Conservation (phyloP, 1,284 basidiomycete species). For the Peniophora sp. region DNA sequence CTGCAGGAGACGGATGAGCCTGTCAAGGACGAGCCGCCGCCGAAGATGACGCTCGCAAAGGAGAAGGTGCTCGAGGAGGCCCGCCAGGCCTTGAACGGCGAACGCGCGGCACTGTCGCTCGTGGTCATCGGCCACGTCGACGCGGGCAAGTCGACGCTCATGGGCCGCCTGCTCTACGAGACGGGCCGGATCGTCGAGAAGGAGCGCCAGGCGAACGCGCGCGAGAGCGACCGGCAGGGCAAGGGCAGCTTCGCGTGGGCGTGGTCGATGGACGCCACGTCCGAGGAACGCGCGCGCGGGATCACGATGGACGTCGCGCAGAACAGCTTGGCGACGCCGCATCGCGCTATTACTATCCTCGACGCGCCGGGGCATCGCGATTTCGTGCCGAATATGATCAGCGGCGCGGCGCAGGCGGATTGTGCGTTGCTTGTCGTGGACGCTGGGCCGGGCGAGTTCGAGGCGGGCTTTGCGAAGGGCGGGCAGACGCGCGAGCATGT, state of each 20-base stretch:
- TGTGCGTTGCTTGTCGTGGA: constrained; percentile 95
- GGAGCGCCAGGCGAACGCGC: constrained; percentile 77
- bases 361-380: constrained; percentile 97
- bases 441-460: constrained; percentile 86
- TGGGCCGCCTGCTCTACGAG: constrained; percentile 92
- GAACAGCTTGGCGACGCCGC: constrained; percentile 72
- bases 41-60: constrained; percentile 65
- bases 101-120: constrained; percentile 69
- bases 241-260: constrained; percentile 97
- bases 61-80: constrained; percentile 87
- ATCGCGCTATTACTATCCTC: constrained; percentile 82
- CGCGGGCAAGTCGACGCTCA: constrained; percentile 96
- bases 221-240: constrained; percentile 85
- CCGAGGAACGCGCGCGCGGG: constrained; percentile 90
- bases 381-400: constrained; percentile 99
- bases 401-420: constrained; percentile 94
- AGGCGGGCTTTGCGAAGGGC: constrained; percentile 89
- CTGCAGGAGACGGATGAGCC: constrained; percentile 40
- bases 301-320: constrained; percentile 97
- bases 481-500: constrained; percentile 98
- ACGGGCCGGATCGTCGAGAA: constrained; percentile 85
- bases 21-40: constrained; percentile 43
- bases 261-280: constrained; percentile 92
- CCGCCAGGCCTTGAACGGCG: constrained; percentile 42
- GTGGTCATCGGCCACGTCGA: constrained; percentile 98